Evolutionary conservation across 1,284 basidiomycete species (phyloP), one percentile per base, ranked within the genome.

Genomic region (Trichosporon inkin): DNA sequence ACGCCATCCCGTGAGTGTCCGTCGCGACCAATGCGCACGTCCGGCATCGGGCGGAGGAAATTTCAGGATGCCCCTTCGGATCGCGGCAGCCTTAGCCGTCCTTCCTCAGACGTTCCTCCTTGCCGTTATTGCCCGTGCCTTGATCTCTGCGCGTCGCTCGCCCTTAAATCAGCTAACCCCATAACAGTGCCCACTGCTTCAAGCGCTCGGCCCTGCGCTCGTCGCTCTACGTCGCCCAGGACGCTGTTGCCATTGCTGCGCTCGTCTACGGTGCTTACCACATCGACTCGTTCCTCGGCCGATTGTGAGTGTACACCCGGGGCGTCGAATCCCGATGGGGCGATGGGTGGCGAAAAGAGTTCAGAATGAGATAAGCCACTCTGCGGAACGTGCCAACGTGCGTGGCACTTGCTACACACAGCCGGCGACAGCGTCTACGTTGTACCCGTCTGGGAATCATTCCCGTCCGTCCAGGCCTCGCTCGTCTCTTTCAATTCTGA

Each of bases 141-240:
- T 16, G 36, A 7, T 5, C 14, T 38, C 35, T 38, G 67, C 85
- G 83, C 16, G 32, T 51, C 24, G 2, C 19, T 51, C 24, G 2
- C 19, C 17, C 19, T 39, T 19, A 36, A 19, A 22, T n/a, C 22
- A n/a, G 17, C 41, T 49, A 24, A 49, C 44, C 36, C 44, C 40
- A 6, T 63, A 51, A 22, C 67, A 92, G 92, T 11, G 76, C 88
- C 6, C 92, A 95, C 80, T 98, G 95, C 82, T 92, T 88, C 80
- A 84, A 96, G 81, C 89, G 96, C 66, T 95, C 91, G 0, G 88
- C 92, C 1, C 68, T 95, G 73, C 83, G 83, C 73, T 95, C 93
- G 22, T 87, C 85, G n/a, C 69, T 84, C 62, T 96, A 97, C 78
- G 81, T 97, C 60, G 75, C 87, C 54, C 88, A 86, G 83, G 94